Evolutionary conservation across 306 rosid genomes (phyloP).

Genomic region (Astragalus membranaceus): DNA sequence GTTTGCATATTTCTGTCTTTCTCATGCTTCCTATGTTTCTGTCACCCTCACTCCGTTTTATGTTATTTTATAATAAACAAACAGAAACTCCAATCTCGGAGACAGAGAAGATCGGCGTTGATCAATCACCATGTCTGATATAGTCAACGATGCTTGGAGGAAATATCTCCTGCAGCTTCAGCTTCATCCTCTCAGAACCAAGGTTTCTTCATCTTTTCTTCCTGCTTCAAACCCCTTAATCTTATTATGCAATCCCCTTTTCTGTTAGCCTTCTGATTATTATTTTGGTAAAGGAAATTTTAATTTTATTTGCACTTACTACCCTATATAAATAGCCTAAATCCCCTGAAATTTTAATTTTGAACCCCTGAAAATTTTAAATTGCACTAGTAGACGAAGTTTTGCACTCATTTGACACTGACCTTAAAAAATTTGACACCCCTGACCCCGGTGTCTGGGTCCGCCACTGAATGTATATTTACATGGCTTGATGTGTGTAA

Average conservation of each 20-base stretch:
- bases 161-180: conserved; percentile 73
- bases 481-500: too few species aligned
- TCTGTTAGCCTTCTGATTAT: too few species aligned
- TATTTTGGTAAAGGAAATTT: too few species aligned
- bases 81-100: background rate
- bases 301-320: too few species aligned
- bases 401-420: too few species aligned
- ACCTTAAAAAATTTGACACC: too few species aligned
- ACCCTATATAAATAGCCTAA: too few species aligned
- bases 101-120: conserved; percentile 13
- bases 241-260: background rate
- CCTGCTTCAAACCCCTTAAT: background rate
- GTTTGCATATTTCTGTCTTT: background rate
- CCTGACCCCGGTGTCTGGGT: too few species aligned
- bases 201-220: conserved; percentile 36
- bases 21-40: background rate
- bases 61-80: background rate
- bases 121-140: conserved; percentile 58
- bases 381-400: too few species aligned
- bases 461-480: too few species aligned
- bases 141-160: conserved; percentile 51
- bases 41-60: conserved; percentile 11
- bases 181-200: conserved; percentile 81
- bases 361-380: too few species aligned
- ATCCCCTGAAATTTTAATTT: too few species aligned